Percentiles rank a stretch among this genome's conserved stretches.
Conservation (phyloP, 495 filamentous ascomycete species). For the Neurospora intermedia region DNA sequence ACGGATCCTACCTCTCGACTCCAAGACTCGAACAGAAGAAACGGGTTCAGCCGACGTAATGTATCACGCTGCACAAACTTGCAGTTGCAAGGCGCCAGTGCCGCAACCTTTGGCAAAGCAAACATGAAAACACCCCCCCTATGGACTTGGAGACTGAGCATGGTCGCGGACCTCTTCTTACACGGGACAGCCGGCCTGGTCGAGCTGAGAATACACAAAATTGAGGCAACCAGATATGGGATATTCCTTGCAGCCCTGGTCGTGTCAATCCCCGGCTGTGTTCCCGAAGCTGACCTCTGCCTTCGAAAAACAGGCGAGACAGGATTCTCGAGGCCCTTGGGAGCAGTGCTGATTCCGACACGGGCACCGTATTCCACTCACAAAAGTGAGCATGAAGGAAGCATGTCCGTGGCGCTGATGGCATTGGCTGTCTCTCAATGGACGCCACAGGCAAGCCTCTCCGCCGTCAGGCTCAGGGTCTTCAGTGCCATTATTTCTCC, state of each 20-base stretch:
- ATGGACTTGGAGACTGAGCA: not conserved
- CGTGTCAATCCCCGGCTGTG: not conserved
- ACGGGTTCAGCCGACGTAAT: not conserved
- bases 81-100: not conserved
- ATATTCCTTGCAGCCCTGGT: not conserved
- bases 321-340: not conserved
- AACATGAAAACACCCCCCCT: not conserved
- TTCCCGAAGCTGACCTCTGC: not conserved
- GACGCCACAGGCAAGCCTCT: not conserved
- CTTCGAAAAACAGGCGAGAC: not conserved
- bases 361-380: not conserved
- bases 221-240: not conserved
- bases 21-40: not conserved
- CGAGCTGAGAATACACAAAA: not conserved
- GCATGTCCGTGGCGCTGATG: not conserved
- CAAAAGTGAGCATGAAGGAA: not conserved
- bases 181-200: not conserved
- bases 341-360: not conserved
- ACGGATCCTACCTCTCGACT: not conserved
- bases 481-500: not conserved
- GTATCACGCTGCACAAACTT: constrained; percentile 4
- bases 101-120: not conserved
- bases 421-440: not conserved
- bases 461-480: not conserved
- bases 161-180: not conserved